Conservation (phyloP, 148 eudicot genomes). For the Camellia sinensis region DNA sequence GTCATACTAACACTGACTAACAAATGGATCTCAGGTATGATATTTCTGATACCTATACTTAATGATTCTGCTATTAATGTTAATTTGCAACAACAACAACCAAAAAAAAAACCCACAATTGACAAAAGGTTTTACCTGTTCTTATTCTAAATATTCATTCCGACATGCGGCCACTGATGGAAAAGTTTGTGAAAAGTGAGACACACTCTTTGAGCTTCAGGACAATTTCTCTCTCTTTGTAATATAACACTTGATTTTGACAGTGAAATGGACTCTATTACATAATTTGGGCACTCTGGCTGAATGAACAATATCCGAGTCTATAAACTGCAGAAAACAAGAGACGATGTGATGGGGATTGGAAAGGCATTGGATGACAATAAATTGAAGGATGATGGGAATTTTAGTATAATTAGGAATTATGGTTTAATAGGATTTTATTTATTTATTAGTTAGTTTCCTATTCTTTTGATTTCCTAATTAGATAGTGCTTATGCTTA, state of each 20-base stretch:
- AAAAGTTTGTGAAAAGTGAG: neutral
- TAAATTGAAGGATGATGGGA: too few relatives aligned
- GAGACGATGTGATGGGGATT: neutral
- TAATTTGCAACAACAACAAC: too few relatives aligned
- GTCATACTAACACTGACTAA: slow-evolving; percentile 43
- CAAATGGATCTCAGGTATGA: slow-evolving; percentile 74
- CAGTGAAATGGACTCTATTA: neutral
- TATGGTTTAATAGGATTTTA: too few relatives aligned
- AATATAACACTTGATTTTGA: neutral
- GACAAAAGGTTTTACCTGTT: too few relatives aligned
- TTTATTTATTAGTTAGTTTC: too few relatives aligned
- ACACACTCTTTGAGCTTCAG: neutral
- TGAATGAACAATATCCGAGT: neutral
- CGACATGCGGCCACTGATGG: neutral
- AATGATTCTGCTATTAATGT: too few relatives aligned
- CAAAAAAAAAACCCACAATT: too few relatives aligned
- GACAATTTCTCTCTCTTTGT: neutral
- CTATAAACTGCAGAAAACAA: neutral
- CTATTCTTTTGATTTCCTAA: too few relatives aligned
- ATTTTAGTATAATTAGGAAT: too few relatives aligned
- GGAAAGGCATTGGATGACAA: too few relatives aligned
- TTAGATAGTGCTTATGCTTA: too few relatives aligned
- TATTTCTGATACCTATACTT: slow-evolving; percentile 1
- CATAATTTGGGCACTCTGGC: neutral
- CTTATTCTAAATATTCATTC: neutral